Conservation (phyloP, 1,284 basidiomycete genomes). For the Pseudozyma tsukubaensis region DNA sequence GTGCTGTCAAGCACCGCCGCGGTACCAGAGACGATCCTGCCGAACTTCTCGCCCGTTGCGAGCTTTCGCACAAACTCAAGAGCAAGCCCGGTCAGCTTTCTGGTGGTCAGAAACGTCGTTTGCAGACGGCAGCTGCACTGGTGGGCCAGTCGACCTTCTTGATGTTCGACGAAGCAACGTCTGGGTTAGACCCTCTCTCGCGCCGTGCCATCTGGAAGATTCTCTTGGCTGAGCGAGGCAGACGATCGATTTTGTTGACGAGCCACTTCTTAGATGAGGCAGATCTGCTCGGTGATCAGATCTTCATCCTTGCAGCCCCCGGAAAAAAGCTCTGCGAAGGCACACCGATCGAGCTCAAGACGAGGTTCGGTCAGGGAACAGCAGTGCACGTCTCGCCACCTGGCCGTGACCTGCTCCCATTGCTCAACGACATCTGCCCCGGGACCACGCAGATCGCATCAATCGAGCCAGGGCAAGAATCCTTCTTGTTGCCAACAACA, state of each 20-base stretch:
- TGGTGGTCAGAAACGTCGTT: constrained; percentile 83
- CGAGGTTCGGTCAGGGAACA: constrained; percentile 79
- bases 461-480: constrained; percentile 26
- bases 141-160: constrained; percentile 81
- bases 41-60: constrained; percentile 71
- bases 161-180: constrained; percentile 80
- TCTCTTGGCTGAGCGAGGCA: constrained; percentile 75
- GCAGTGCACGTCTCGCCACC: constrained; percentile 69
- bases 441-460: constrained; percentile 69
- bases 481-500: constrained; percentile 68
- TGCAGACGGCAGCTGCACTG: constrained; percentile 81
- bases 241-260: constrained; percentile 77
- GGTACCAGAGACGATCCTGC: constrained; percentile 63
- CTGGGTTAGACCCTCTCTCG: constrained; percentile 82
- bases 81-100: constrained; percentile 77
- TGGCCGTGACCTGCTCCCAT: constrained; percentile 7
- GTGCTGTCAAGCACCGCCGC: constrained; percentile 77
- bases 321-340: constrained; percentile 80
- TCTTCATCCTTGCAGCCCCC: constrained; percentile 80
- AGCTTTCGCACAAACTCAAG: constrained; percentile 77
- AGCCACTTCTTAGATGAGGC: constrained; percentile 83
- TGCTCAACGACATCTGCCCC: constrained; percentile 18
- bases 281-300: constrained; percentile 80
- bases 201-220: constrained; percentile 81
- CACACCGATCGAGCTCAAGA: constrained; percentile 79